Evolutionary conservation across 257 asterid genomes (phyloP).

Genomic region (Scutellaria baicalensis): DNA sequence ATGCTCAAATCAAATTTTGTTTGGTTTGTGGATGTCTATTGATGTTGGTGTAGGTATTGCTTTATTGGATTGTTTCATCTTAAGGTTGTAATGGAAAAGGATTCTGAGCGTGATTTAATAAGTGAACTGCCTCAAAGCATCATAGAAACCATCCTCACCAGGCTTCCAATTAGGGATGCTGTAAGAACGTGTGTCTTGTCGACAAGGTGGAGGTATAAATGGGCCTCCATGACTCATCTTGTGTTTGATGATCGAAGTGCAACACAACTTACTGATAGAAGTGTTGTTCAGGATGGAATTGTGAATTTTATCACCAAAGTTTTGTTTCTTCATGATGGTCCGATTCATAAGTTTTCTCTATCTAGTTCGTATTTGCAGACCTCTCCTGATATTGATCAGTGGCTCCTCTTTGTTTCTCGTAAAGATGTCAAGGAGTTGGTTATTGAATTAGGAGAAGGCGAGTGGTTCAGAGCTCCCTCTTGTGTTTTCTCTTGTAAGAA

Average conservation of each 20-base stretch:
- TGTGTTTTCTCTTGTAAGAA: constrained; percentile 56
- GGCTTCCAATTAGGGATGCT: constrained; percentile 68
- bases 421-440: constrained; percentile 61
- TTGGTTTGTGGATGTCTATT: background rate
- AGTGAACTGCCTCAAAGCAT: constrained; percentile 87
- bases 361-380: constrained; percentile 37
- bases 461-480: constrained; percentile 79
- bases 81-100: constrained; percentile 41
- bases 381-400: constrained; percentile 66
- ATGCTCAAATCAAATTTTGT: background rate
- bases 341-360: constrained; percentile 68
- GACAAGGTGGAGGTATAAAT: constrained; percentile 74
- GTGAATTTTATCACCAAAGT: constrained; percentile 51
- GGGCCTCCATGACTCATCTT: constrained; percentile 66
- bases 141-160: constrained; percentile 61
- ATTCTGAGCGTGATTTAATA: constrained; percentile 40
- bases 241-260: constrained; percentile 61
- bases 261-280: constrained; percentile 23
- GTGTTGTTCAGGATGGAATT: constrained; percentile 31
- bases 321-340: constrained; percentile 81
- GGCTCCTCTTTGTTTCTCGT: constrained; percentile 84
- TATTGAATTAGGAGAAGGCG: constrained; percentile 69
- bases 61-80: constrained; percentile 7
- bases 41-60: constrained; percentile 5
- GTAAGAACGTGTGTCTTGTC: constrained; percentile 71